A percentile compares a stretch with the other conserved stretches of the same genome.
phyloP scores from a whole-genome alignment of 2,329 filamentous ascomycete species.

The Penicillium sp. region DNA sequence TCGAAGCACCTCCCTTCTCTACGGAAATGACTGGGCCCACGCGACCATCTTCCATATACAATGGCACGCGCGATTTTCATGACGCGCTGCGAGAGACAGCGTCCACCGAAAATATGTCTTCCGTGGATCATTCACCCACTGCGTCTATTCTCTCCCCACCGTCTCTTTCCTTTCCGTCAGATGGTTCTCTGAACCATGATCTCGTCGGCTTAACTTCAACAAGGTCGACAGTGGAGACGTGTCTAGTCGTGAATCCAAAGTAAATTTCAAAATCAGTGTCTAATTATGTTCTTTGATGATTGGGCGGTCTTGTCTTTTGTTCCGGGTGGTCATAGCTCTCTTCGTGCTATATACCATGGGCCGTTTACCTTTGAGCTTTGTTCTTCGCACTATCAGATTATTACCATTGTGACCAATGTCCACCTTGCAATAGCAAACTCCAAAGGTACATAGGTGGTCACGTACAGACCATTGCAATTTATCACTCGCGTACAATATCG shows the following conservation, averaged over 20 bases:
- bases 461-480: background rate
- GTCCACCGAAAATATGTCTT: slow-evolving; percentile 5
- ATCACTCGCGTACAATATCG: background rate
- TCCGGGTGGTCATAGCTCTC: background rate
- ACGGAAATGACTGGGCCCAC: background rate
- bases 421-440: background rate
- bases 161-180: background rate
- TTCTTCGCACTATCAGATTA: no score
- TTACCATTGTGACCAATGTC: background rate
- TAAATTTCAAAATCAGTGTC: background rate
- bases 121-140: background rate
- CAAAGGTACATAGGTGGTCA: no score
- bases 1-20: background rate
- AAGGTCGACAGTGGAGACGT: slow-evolving; percentile 10
- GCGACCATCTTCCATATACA: background rate
- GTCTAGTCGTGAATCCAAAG: slow-evolving; percentile 2
- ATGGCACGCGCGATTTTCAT: slow-evolving; percentile 16
- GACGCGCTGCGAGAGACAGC: slow-evolving; percentile 14
- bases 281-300: background rate
- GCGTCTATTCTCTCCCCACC: background rate
- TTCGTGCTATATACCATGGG: background rate
- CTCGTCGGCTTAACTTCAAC: slow-evolving; percentile 7
- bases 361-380: background rate
- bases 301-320: background rate
- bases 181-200: background rate